Evolutionary conservation across 441 rosid species (phyloP).

Genomic region (Melastoma candidum): DNA sequence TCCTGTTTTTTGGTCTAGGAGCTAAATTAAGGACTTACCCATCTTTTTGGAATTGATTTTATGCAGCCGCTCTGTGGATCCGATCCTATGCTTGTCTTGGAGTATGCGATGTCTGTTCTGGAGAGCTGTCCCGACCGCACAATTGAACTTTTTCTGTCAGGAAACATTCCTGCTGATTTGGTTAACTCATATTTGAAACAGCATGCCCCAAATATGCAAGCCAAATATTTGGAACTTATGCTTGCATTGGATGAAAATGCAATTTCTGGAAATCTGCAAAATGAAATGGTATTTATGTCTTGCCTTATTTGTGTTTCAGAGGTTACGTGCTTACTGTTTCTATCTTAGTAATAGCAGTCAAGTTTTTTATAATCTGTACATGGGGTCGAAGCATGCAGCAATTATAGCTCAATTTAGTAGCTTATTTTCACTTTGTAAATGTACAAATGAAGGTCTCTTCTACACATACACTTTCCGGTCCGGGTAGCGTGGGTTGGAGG

Average conservation of each 20-base stretch:
- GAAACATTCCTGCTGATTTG: conserved; percentile 91
- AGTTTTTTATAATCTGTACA: conserved; percentile 5
- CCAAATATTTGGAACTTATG: conserved; percentile 92
- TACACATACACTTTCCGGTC: no score
- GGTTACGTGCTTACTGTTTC: conserved; percentile 3
- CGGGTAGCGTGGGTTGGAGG: no score
- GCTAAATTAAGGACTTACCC: conserved; percentile 2
- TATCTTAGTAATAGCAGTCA: no score
- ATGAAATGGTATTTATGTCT: conserved; percentile 65
- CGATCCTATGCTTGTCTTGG: conserved; percentile 94
- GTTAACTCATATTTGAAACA: conserved; percentile 96
- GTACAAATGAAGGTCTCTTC: no score
- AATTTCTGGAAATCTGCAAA: conserved; percentile 88
- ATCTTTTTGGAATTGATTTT: conserved; percentile 16
- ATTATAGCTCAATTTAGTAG: no score
- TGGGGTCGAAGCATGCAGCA: no score
- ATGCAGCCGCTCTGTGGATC: conserved; percentile 83
- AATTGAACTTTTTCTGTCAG: conserved; percentile 81
- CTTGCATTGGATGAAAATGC: conserved; percentile 83
- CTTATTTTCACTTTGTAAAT: conserved; percentile 9
- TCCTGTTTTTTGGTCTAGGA: not conserved
- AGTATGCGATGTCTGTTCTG: conserved; percentile 89
- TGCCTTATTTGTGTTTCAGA: not conserved
- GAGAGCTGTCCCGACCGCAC: conserved; percentile 93
- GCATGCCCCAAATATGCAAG: conserved; percentile 94